Evolutionary conservation across 176 grass and related monocot genomes (phyloP).

Genomic region (Carex cristatella): DNA sequence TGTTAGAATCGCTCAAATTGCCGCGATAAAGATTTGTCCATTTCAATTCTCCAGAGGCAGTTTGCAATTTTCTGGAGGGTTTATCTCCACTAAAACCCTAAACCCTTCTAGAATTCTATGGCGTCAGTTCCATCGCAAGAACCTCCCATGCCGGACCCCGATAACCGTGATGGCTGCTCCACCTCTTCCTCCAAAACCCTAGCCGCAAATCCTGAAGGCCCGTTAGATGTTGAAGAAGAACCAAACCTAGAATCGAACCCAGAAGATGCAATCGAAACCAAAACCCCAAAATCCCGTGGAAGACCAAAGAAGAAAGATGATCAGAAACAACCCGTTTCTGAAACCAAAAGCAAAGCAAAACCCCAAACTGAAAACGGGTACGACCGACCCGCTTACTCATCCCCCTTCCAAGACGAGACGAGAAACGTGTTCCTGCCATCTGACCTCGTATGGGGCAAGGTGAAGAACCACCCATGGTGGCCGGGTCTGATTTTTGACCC

Average conservation of each 20-base stretch:
- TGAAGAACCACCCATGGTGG: conserved; percentile 72
- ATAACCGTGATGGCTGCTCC: not conserved
- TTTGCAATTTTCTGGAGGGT: not conserved
- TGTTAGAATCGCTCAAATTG: not conserved
- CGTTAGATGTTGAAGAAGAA: not conserved
- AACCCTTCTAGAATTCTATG: conserved; percentile 8
- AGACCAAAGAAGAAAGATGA: conserved; percentile 4
- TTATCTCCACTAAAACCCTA: conserved; percentile 16
- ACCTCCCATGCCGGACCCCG: not conserved
- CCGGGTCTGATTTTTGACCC: conserved; percentile 59
- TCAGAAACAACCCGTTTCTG: not conserved
- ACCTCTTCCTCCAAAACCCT: not conserved
- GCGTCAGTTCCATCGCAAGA: not conserved
- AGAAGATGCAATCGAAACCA: not conserved
- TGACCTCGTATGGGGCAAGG: conserved; percentile 59
- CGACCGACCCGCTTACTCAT: conserved; percentile 19
- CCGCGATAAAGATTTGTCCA: not conserved
- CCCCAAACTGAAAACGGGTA: not conserved
- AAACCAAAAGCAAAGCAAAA: not conserved
- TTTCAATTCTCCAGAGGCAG: not conserved
- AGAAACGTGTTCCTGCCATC: conserved; percentile 22
- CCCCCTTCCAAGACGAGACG: conserved; percentile 31
- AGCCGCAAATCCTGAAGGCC: not conserved
- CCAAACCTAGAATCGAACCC: not conserved
- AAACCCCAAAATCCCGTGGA: conserved; percentile 9